Conservation (phyloP, 345 rosid species). For the Geranium brycei region DNA sequence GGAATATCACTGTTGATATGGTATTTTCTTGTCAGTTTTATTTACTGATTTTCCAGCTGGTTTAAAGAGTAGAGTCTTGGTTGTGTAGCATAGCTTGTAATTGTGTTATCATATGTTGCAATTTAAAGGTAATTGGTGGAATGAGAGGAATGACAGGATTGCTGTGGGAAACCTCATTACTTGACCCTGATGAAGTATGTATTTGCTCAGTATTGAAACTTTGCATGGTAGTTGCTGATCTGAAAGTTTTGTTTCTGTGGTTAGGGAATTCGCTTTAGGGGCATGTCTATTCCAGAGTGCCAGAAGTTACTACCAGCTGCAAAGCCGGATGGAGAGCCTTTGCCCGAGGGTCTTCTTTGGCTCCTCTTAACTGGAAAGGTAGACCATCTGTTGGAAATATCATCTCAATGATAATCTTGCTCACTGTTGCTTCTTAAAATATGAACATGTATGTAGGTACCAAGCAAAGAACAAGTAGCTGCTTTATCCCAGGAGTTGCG, state of each 20-base stretch:
- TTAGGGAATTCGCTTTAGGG: conserved; percentile 91
- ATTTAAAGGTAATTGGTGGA: conserved; percentile 71
- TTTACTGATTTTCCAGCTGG: not conserved
- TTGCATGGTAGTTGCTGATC: not conserved
- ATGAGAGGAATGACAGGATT: conserved; percentile 99
- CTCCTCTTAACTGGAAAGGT: conserved; percentile 98
- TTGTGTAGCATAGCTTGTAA: too few relatives aligned
- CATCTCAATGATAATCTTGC: too few relatives aligned
- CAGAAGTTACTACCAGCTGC: conserved; percentile 84
- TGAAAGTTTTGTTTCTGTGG: conserved; percentile 12
- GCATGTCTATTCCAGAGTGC: conserved; percentile 94
- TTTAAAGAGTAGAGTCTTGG: too few relatives aligned
- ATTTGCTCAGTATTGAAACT: not conserved
- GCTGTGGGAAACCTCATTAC: conserved; percentile 96
- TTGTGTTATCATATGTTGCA: too few relatives aligned
- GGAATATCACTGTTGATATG: conserved; percentile 88
- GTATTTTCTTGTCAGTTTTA: conserved; percentile 20
- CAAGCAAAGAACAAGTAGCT: conserved; percentile 81
- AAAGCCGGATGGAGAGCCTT: conserved; percentile 80
- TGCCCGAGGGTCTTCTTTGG: conserved; percentile 97
- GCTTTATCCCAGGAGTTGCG: conserved; percentile 69
- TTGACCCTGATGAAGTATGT: conserved; percentile 86
- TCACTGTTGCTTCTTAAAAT: too few relatives aligned
- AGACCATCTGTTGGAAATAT: not conserved
- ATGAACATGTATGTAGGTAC: conserved; percentile 26